Base-by-base conservation (phyloP, 257 asterid species). In the Phtheirospermum japonicum region DNA sequence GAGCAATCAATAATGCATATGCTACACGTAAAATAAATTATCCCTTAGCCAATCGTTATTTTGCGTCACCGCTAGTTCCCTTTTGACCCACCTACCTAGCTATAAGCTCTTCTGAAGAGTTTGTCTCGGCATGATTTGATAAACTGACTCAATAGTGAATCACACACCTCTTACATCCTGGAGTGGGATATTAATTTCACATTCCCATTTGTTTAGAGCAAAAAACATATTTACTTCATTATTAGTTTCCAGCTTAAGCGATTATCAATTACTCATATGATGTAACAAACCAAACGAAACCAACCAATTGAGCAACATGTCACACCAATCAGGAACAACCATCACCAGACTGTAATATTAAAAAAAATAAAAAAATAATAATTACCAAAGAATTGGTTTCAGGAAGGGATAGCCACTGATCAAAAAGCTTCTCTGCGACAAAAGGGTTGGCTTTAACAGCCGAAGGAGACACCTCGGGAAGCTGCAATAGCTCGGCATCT, bases 391-490 rank as follows among this genome's bases (percentile, higher is more conserved):
- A 71, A 50, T 69, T 69, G 65, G 99, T 84, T 54, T 86, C 99
- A 23, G 95, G 84, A 42, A 92, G 90, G 36, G 95, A 88, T 26
- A 92, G 93, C 99, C 99, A 92, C 82, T 86, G 97, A 82, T 89
- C 95, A 28, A 77, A 92, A 32, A 92, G 96, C 78, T 80, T 89
- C 83, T 81, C 97, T 0, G 87, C 88, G 40, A 92, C 83, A 68
- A n/a, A 75, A 59, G 90, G 90, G 61, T 84, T 86, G 55, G 93
- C 84, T 79, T 86, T 83, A 73, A 86, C 82, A 45, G 94, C 92
- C 80, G 77, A 63, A 64, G 96, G 83, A 55, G 96, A 83, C 76
- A 84, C 78, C 90, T 92, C 98, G 30, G 88, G 83, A 42, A 92
- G 82, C 95, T 89, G 99, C 86, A 86, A 75, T 30, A 87, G 70